Evolutionary conservation across 148 eudicot genomes (phyloP).

Genomic region (Bassia scoparia): DNA sequence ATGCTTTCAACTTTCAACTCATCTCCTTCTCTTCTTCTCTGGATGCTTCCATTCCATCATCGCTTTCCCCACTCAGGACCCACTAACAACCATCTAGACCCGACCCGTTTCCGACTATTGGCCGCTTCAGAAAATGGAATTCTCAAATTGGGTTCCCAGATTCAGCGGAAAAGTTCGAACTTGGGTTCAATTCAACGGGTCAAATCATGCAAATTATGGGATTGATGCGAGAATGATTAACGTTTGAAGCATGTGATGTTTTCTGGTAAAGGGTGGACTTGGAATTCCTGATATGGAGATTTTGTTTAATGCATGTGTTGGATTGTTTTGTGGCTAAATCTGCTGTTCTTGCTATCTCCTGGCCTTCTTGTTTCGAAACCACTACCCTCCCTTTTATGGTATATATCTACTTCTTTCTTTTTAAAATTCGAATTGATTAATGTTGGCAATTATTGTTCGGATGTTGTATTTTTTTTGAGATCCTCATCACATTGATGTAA

Average conservation of each 20-base stretch:
- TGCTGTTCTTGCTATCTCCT: conserved; percentile 67
- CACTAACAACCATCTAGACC: conserved; percentile 24
- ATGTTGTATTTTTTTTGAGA: too few species aligned
- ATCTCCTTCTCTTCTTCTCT: conserved; percentile 46
- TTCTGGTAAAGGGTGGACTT: conserved; percentile 93
- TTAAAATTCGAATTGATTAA: too few species aligned
- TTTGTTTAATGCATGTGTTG: conserved; percentile 80
- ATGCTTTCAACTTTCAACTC: conserved; percentile 47
- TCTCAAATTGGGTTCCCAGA: conserved; percentile 56
- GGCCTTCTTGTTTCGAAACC: conserved; percentile 88
- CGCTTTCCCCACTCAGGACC: conserved; percentile 36
- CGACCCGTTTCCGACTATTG: conserved; percentile 60
- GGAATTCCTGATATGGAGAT: conserved; percentile 97
- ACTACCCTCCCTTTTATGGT: conserved; percentile 81
- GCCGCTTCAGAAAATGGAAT: conserved; percentile 60
- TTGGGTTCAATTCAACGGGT: conserved; percentile 32
- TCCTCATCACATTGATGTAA: too few species aligned
- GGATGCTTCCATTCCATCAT: conserved; percentile 48
- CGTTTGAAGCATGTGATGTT: conserved; percentile 62
- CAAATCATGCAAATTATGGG: conserved; percentile 49
- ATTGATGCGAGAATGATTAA: conserved; percentile 44
- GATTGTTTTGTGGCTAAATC: conserved; percentile 92
- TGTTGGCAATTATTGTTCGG: too few species aligned
- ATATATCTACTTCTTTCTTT: not conserved
- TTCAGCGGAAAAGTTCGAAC: conserved; percentile 45